phyloP scores from a whole-genome alignment of 1,284 basidiomycete genomes.

The Puccinia coronata region DNA sequence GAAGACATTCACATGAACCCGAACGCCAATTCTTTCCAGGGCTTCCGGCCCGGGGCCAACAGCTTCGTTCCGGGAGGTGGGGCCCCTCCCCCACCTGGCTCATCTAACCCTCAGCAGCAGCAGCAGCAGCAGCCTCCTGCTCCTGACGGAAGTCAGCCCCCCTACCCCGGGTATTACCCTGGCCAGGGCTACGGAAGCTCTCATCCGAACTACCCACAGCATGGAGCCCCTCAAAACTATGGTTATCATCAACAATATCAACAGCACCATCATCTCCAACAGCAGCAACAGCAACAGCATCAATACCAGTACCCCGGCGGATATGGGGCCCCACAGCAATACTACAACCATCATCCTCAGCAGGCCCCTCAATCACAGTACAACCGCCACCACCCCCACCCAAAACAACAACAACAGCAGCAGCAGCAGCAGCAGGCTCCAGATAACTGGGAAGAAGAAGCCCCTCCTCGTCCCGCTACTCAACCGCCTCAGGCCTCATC shows the following conservation, averaged over 20 bases:
- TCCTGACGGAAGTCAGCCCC: slow-evolving; percentile 18
- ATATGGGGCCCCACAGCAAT: slow-evolving; percentile 28
- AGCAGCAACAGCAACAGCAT: slow-evolving; percentile 12
- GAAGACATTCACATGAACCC: slow-evolving; percentile 31
- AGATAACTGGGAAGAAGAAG: slow-evolving; percentile 49
- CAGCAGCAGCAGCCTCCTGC: slow-evolving; percentile 6
- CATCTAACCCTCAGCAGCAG: background rate
- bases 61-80: slow-evolving; percentile 40
- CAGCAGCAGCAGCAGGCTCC: slow-evolving; percentile 46
- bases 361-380: slow-evolving; percentile 15
- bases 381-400: slow-evolving; percentile 15
- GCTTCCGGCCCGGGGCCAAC: slow-evolving; percentile 37
- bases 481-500: slow-evolving; percentile 13
- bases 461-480: slow-evolving; percentile 4
- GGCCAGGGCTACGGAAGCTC: slow-evolving; percentile 13
- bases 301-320: slow-evolving; percentile 36
- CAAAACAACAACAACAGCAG: slow-evolving; percentile 42
- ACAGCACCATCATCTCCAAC: slow-evolving; percentile 35
- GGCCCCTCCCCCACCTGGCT: slow-evolving; percentile 8
- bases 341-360: slow-evolving; percentile 32
- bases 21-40: slow-evolving; percentile 49
- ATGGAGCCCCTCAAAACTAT: slow-evolving; percentile 31
- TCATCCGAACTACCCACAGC: slow-evolving; percentile 27
- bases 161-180: slow-evolving; percentile 24
- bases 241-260: slow-evolving; percentile 40